A percentile compares a stretch with the other conserved stretches of the same genome.
These are phyloP conservation scores for Sporormia fimetaria DNA, from an alignment of 495 filamentous ascomycete species.

Conservation along the genomic window DNA sequence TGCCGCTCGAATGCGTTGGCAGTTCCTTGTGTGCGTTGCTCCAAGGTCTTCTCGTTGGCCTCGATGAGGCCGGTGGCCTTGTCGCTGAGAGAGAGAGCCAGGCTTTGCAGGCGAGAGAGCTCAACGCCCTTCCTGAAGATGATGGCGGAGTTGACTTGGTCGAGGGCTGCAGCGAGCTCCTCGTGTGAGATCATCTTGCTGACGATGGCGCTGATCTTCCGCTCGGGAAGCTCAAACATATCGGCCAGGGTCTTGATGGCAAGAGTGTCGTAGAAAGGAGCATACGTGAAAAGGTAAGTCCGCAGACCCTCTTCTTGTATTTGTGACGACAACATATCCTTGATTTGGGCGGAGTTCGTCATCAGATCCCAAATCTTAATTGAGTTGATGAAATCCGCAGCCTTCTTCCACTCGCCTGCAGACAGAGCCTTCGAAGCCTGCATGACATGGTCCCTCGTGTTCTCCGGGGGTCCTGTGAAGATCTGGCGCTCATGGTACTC, in stretches of 20 bases:
- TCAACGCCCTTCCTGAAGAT: conserved; percentile 99
- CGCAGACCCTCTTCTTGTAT: conserved; percentile 96
- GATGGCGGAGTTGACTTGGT: conserved; percentile 94
- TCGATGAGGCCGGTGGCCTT: conserved; percentile 94
- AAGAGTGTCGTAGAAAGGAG: conserved; percentile 97
- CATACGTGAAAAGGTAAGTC: conserved; percentile 99
- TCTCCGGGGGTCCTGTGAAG: conserved; percentile 95
- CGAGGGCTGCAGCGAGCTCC: conserved; percentile 86
- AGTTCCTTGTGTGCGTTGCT: conserved; percentile 91
- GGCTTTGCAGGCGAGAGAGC: conserved; percentile 85
- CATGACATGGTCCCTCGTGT: conserved; percentile 98
- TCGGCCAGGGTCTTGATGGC: conserved; percentile 67
- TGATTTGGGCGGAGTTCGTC: conserved; percentile 77
- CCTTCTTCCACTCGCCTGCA: conserved; percentile 96
- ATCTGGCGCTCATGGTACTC: conserved; percentile 99
- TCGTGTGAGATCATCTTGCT: conserved; percentile 99
- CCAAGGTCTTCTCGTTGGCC: conserved; percentile 89
- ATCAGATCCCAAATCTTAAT: conserved; percentile 99
- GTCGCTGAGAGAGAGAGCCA: conserved; percentile 86
- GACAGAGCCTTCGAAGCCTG: conserved; percentile 94
- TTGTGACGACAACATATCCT: conserved; percentile 90
- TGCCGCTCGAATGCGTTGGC: conserved; percentile 89
- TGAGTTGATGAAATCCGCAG: conserved; percentile 76
- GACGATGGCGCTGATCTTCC: conserved; percentile 87
- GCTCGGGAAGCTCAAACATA: conserved; percentile 90